Evolutionary conservation across 495 filamentous ascomycete genomes (phyloP).

Genomic region (Terfezia claveryi): DNA sequence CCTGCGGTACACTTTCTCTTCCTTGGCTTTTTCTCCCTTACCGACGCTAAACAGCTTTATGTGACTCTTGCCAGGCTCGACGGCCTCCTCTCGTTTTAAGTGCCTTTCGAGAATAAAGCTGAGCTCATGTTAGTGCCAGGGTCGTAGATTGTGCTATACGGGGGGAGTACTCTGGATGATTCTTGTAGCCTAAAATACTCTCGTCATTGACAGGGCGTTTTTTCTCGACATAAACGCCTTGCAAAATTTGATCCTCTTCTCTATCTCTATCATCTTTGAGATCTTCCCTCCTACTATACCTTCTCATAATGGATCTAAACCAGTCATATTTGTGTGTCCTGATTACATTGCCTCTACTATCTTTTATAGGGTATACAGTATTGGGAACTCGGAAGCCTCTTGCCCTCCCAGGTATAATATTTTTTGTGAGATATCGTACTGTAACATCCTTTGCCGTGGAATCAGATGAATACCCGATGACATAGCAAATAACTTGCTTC

Average conservation of each 20-base stretch:
- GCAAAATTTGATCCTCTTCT: constrained; percentile 37
- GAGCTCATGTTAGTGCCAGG: not conserved
- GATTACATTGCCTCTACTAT: constrained; percentile 46
- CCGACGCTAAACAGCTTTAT: constrained; percentile 55
- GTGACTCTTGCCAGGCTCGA: constrained; percentile 35
- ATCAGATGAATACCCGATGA: constrained; percentile 67
- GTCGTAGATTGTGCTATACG: not conserved
- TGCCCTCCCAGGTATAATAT: constrained; percentile 68
- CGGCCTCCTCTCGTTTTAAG: constrained; percentile 46
- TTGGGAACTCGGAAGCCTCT: constrained; percentile 60
- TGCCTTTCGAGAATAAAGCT: constrained; percentile 64
- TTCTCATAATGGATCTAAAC: constrained; percentile 57
- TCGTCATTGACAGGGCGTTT: not conserved
- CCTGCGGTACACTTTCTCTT: constrained; percentile 63
- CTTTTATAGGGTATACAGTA: constrained; percentile 59
- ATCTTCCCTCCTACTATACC: constrained; percentile 29
- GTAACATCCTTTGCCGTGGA: constrained; percentile 91
- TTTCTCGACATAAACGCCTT: constrained; percentile 3
- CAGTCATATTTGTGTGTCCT: constrained; percentile 56
- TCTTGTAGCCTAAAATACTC: constrained; percentile 14
- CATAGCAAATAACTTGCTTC: constrained; percentile 79
- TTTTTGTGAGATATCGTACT: constrained; percentile 68
- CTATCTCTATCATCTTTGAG: constrained; percentile 32
- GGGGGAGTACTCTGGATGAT: constrained; percentile 5
- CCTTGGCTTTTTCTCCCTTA: constrained; percentile 39